phyloP scores from a whole-genome alignment of 2,329 filamentous ascomycete species.

The Colletotrichum somersetense region DNA sequence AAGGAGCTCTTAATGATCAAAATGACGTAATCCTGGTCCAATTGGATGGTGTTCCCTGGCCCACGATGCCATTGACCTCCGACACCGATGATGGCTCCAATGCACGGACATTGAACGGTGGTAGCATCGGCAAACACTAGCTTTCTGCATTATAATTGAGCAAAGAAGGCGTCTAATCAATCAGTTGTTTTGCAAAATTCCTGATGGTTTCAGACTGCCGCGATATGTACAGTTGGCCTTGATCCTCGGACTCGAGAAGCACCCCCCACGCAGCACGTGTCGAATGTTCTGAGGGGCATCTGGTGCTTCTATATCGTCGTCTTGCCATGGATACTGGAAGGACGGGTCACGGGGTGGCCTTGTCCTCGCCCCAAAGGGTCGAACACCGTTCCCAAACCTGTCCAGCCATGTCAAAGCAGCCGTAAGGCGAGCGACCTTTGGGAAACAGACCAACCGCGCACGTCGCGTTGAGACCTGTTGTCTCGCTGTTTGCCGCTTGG shows the following conservation, averaged over 20 bases:
- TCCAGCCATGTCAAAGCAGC: conserved; percentile 23
- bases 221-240: conserved; percentile 34
- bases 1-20: neutral
- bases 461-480: neutral
- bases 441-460: conserved; percentile 27
- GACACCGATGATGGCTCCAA: conserved; percentile 4
- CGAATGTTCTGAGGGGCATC: neutral
- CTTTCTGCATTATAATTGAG: neutral
- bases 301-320: conserved; percentile 4
- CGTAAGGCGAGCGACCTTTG: conserved; percentile 16
- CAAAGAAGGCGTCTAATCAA: no score
- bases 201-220: conserved; percentile 23
- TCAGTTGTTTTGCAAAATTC: conserved; percentile 7
- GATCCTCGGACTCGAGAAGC: conserved; percentile 18
- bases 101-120: no score
- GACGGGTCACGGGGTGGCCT: neutral
- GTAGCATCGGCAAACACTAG: neutral
- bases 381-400: conserved; percentile 34
- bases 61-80: conserved; percentile 4
- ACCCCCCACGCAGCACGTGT: conserved; percentile 3
- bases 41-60: conserved; percentile 1
- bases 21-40: conserved; percentile 23
- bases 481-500: conserved; percentile 7
- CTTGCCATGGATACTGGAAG: conserved; percentile 20
- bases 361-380: conserved; percentile 30